phyloP scores from a whole-genome alignment of 495 filamentous ascomycete genomes.

The Ascodesmis nigricans region DNA sequence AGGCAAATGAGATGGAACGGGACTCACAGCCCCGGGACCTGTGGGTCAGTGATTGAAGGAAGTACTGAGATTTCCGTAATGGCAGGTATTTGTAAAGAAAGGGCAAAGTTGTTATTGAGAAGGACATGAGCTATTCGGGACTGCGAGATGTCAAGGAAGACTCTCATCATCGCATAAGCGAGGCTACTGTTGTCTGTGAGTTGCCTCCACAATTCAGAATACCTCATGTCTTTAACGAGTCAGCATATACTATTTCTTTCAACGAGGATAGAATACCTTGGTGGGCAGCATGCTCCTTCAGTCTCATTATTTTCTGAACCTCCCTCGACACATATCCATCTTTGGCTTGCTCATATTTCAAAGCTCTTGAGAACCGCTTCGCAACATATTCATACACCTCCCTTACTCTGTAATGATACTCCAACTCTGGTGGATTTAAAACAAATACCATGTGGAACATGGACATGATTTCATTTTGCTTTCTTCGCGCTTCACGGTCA shows the following conservation, averaged over 20 bases:
- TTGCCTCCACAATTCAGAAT: conserved; percentile 34
- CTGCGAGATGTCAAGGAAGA: conserved; percentile 59
- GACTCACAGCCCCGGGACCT: conserved; percentile 49
- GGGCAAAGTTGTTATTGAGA: conserved; percentile 35
- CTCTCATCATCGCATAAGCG: conserved; percentile 56
- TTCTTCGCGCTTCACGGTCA: conserved; percentile 14
- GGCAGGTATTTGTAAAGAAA: conserved; percentile 72
- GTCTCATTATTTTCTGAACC: conserved; percentile 47
- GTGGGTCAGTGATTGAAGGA: conserved; percentile 41
- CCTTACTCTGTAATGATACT: conserved; percentile 48
- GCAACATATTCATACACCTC: conserved; percentile 74
- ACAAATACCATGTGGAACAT: conserved; percentile 98
- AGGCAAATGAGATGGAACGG: conserved; percentile 1
- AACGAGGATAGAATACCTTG: conserved; percentile 31
- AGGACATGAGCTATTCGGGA: conserved; percentile 58
- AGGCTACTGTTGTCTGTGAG: conserved; percentile 57
- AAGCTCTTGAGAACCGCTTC: conserved; percentile 68
- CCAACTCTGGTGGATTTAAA: conserved; percentile 51
- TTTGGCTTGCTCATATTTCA: conserved; percentile 76
- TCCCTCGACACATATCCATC: conserved; percentile 76
- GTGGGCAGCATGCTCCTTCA: conserved; percentile 61
- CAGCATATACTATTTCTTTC: background rate
- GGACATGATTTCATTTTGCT: conserved; percentile 37
- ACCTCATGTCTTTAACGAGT: conserved; percentile 8
- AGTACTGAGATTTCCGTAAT: conserved; percentile 52